Evolutionary conservation across 805 yeast species (phyloP).

Genomic region (Wickerhamomyces alni): DNA sequence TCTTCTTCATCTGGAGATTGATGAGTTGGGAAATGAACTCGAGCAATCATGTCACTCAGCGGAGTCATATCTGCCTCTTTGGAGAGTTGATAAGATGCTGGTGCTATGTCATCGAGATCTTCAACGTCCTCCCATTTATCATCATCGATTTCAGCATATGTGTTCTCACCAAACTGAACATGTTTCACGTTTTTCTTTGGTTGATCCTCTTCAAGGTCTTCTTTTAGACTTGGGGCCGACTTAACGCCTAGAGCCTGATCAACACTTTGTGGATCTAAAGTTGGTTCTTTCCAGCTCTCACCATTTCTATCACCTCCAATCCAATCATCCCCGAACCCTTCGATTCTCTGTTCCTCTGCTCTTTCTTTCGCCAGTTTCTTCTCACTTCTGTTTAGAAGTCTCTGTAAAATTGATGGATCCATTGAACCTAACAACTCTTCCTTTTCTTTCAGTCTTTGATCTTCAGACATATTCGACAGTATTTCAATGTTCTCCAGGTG

Average conservation of each 20-base stretch:
- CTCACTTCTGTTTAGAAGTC: constrained; percentile 51
- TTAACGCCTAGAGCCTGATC: constrained; percentile 13
- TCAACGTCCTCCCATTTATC: constrained; percentile 46
- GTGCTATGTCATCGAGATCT: constrained; percentile 44
- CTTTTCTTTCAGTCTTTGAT: constrained; percentile 58
- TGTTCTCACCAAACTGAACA: constrained; percentile 24
- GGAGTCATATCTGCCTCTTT: constrained; percentile 39
- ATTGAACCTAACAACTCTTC: constrained; percentile 60
- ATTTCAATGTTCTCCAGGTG: constrained; percentile 68
- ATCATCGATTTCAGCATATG: constrained; percentile 25
- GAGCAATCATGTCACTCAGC: constrained; percentile 33
- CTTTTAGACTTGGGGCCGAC: too few species aligned
- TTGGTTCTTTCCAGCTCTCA: constrained; percentile 18
- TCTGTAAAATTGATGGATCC: constrained; percentile 62
- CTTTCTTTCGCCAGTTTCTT: constrained; percentile 26
- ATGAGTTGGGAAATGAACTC: constrained; percentile 66
- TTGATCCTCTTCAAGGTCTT: constrained; percentile 8
- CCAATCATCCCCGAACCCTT: constrained; percentile 24
- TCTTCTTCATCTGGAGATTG: constrained; percentile 25
- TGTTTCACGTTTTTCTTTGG: constrained; percentile 22
- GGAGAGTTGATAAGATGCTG: constrained; percentile 41
- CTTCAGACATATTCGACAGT: constrained; percentile 55
- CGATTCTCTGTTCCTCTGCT: constrained; percentile 11
- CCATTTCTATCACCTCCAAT: constrained; percentile 23
- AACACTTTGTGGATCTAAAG: constrained; percentile 12